Base-by-base conservation (phyloP, 805 yeast species). In the Cyberlindnera misumaiensis region DNA sequence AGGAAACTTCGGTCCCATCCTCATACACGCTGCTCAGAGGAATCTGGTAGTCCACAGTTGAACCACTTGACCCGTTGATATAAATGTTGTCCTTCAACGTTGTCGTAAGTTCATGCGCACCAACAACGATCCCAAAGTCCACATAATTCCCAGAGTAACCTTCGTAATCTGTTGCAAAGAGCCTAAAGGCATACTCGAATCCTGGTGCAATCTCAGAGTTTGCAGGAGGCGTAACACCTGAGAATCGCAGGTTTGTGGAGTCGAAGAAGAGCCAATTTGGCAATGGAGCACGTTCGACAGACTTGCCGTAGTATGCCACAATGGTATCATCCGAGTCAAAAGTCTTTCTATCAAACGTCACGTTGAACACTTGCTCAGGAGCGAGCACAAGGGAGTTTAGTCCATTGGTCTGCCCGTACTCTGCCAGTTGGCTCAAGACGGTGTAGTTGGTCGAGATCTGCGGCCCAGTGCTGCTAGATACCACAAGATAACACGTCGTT, bases 121-220 rank as follows among this genome's bases (percentile, higher is more conserved):
- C 98, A 28, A 90, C 82, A 18, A 82, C 65, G 28, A 93, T 64
- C 43, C 75, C 68, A 63, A 93, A 93, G 24, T 72, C 62, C 3
- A 83, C 80, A 46, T 70, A 77, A 4, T 78, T 80, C 13, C 84
- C 88, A 1, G 93, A 65, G 55, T 58, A 88, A 2, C 94, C 96
- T 18, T 61, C 60, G 52, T 77, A 75, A 52, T 88, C 96, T 2
- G 95, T 68, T 1, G 89, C 96, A 40, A 88, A 77, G 48, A 89
- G 71, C 32, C 77, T 68, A 48, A 90, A 77, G 13, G 74, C 71
- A 57, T 76, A 93, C 30, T 68, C 64, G 47, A 75, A 68, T 30
- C 95, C 85, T 10, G 97, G 97, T 1, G 98, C 98, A 49, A 87
- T 82, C 13, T 73, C 70, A 2, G 96, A 84, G 48, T 85, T 82